These are phyloP conservation scores for Penicillium sp. DNA, from an alignment of 2,329 filamentous ascomycete genomes.

Conservation along the genomic window DNA sequence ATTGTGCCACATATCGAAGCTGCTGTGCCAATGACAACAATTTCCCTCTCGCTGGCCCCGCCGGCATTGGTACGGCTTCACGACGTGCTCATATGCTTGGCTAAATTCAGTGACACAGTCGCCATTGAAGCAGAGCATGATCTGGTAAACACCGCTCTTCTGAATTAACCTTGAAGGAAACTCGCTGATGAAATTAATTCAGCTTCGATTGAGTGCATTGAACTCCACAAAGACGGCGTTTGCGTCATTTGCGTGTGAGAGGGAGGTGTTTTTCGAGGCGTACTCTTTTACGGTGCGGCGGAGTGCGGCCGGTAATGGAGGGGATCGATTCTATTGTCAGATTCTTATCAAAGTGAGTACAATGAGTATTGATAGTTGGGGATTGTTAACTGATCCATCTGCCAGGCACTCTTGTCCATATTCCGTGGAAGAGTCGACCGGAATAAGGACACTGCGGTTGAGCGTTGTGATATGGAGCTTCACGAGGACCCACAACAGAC, in stretches of 20 bases:
- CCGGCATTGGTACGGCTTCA: slow-evolving; percentile 63
- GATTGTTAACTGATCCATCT: not conserved
- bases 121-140: slow-evolving; percentile 66
- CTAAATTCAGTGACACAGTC: slow-evolving; percentile 68
- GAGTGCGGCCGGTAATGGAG: slow-evolving; percentile 33
- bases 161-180: not conserved
- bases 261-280: slow-evolving; percentile 60
- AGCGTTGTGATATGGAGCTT: slow-evolving; percentile 66
- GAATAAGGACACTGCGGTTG: slow-evolving; percentile 65
- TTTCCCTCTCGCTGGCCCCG: slow-evolving; percentile 62
- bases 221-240: slow-evolving; percentile 70
- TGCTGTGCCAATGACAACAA: slow-evolving; percentile 39
- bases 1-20: not conserved
- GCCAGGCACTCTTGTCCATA: slow-evolving; percentile 63
- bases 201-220: slow-evolving; percentile 67
- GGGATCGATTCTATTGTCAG: slow-evolving; percentile 63
- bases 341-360: slow-evolving; percentile 61
- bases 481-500: slow-evolving; percentile 62
- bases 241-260: slow-evolving; percentile 63
- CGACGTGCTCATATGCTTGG: slow-evolving; percentile 64
- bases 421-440: slow-evolving; percentile 66
- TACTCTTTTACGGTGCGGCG: slow-evolving; percentile 59
- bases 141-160: slow-evolving; percentile 50
- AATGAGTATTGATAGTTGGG: slow-evolving; percentile 22
- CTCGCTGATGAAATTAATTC: slow-evolving; percentile 16